These are phyloP conservation scores for Arabidopsis arenosa DNA, from an alignment of 345 rosid genomes.

Conservation along the genomic window DNA sequence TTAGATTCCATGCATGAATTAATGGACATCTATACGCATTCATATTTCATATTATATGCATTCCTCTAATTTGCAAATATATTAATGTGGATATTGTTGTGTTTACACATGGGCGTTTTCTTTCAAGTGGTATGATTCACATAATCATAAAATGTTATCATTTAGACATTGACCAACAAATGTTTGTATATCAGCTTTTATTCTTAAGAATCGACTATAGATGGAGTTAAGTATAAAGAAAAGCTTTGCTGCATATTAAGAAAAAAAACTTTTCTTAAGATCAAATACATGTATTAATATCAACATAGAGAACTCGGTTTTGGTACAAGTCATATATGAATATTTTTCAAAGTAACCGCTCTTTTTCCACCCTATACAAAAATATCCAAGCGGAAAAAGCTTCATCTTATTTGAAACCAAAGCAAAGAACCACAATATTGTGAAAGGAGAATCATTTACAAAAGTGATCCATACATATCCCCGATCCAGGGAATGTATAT, in stretches of 20 bases:
- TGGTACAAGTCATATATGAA: background rate
- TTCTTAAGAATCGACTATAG: background rate
- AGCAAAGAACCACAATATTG: background rate
- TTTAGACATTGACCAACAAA: constrained; percentile 24
- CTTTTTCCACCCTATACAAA: background rate
- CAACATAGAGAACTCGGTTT: background rate
- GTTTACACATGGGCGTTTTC: constrained; percentile 36
- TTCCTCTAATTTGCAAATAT: constrained; percentile 7
- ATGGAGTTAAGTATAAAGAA: background rate
- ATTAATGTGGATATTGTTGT: constrained; percentile 25
- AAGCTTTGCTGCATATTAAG: background rate
- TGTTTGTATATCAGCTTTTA: background rate
- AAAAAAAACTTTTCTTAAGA: background rate
- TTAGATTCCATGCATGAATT: constrained; percentile 56
- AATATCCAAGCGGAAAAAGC: constrained; percentile 2
- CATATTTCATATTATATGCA: constrained; percentile 16
- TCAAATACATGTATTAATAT: background rate
- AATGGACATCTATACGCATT: constrained; percentile 17
- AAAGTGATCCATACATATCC: constrained; percentile 34
- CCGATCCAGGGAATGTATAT: constrained; percentile 28
- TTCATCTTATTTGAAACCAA: constrained; percentile 3
- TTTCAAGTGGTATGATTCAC: constrained; percentile 37
- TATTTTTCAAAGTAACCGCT: background rate
- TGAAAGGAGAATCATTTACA: constrained; percentile 31
- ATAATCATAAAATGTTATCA: constrained; percentile 38